Conservation (phyloP, 306 rosid species). For the Betula pendula region DNA sequence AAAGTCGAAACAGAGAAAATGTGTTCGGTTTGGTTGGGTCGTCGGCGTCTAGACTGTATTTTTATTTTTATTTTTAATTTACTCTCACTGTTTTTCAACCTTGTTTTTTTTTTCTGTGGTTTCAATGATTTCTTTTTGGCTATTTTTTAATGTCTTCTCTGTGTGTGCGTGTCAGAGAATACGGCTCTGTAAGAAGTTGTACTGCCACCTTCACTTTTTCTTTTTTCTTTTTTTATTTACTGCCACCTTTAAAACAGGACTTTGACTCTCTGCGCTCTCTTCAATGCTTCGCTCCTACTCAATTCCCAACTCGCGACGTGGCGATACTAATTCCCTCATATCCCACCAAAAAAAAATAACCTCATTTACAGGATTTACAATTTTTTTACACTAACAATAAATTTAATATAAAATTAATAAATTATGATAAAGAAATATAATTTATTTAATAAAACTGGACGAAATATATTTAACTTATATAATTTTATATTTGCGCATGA, state of each 20-base stretch:
- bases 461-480: too few relatives aligned
- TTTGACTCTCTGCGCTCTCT: constrained; percentile 34
- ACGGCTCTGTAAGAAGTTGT: constrained; percentile 55
- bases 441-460: too few relatives aligned
- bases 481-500: too few relatives aligned
- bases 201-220: constrained; percentile 19
- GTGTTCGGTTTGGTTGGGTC: constrained; percentile 79
- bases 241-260: background rate
- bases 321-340: background rate
- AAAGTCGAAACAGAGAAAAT: constrained; percentile 47
- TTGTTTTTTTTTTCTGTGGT: background rate
- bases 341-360: too few relatives aligned
- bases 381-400: too few relatives aligned
- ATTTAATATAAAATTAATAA: too few relatives aligned
- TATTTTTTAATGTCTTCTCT: background rate
- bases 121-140: background rate
- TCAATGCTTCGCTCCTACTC: too few relatives aligned
- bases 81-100: constrained; percentile 1
- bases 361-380: too few relatives aligned
- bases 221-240: too few relatives aligned
- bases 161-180: constrained; percentile 33
- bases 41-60: constrained; percentile 72
- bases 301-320: background rate
- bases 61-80: constrained; percentile 11
- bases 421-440: too few relatives aligned